Conservation (phyloP, 2,329 filamentous ascomycete species). For the Lasiodiplodia sp. region DNA sequence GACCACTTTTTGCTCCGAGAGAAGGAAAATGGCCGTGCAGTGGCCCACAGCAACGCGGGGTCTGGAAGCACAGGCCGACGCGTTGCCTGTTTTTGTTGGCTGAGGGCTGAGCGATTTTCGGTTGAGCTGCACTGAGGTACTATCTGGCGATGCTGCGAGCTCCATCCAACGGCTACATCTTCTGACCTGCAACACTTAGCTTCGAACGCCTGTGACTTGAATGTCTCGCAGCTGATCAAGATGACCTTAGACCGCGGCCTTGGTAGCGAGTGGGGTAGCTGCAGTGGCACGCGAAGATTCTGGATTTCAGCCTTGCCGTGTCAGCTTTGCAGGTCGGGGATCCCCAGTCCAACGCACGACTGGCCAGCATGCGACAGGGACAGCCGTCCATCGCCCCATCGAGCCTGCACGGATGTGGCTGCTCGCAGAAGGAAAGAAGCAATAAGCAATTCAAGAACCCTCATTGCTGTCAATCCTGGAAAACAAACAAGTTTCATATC, state of each 20-base stretch:
- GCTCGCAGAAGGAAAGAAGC: no score
- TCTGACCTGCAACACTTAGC: background rate
- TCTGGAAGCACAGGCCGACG: background rate
- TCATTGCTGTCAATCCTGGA: background rate
- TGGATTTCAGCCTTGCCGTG: background rate
- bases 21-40: background rate
- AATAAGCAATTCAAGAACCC: background rate
- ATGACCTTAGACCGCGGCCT: background rate
- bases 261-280: background rate
- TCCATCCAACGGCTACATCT: background rate
- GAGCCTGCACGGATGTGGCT: background rate
- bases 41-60: constrained; percentile 4
- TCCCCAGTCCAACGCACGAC: background rate
- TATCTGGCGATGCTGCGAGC: background rate
- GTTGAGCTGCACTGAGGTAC: background rate
- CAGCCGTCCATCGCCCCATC: no score
- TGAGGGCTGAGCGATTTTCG: background rate
- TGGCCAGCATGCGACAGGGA: background rate
- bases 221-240: constrained; percentile 8
- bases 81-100: no score
- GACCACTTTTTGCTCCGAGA: background rate
- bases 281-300: background rate
- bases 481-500: background rate
- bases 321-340: background rate
- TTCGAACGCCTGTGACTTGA: background rate